Conservation (phyloP, 1,284 basidiomycete genomes). For the Cutaneotrichosporon daszewskae region DNA sequence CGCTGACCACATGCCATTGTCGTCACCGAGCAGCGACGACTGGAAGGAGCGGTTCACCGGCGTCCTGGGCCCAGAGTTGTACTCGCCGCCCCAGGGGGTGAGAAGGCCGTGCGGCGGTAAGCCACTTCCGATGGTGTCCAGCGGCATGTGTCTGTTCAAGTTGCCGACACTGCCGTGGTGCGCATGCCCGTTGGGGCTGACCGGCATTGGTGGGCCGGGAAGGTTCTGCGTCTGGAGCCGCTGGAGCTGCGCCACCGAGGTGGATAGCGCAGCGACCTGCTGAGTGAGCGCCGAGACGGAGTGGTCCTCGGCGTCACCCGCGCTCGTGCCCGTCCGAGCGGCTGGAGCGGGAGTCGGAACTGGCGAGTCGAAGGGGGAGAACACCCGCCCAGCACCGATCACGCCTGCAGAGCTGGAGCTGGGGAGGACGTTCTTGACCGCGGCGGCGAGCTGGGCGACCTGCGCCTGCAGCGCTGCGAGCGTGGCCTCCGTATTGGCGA, state of each 20-base stretch:
- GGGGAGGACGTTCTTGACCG: constrained; percentile 19
- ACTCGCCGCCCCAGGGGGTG: constrained; percentile 6
- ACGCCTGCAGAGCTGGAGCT: neutral
- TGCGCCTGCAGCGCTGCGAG: constrained; percentile 32
- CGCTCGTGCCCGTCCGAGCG: neutral
- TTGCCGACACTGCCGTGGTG: constrained; percentile 4
- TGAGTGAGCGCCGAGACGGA: constrained; percentile 68
- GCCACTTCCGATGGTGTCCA: constrained; percentile 3
- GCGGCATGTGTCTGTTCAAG: constrained; percentile 1
- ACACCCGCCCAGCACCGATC: constrained; percentile 4
- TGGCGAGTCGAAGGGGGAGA: constrained; percentile 19
- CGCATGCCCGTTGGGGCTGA: constrained; percentile 4
- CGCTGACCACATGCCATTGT: constrained; percentile 18
- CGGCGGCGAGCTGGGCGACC: constrained; percentile 26
- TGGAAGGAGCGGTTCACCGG: constrained; percentile 15
- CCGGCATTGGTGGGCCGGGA: constrained; percentile 1
- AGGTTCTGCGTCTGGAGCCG: constrained; percentile 25
- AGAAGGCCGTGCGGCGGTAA: constrained; percentile 4
- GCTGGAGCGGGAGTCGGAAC: constrained; percentile 3
- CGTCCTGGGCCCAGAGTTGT: constrained; percentile 7
- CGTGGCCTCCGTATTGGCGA: constrained; percentile 33
- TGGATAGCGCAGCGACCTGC: constrained; percentile 71
- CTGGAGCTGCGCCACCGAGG: constrained; percentile 73
- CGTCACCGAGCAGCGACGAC: constrained; percentile 12
- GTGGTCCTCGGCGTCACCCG: neutral